Percentiles rank a stretch among this genome's conserved stretches.
Conservation (phyloP, 2,329 filamentous ascomycete species). For the Alternaria incomplexa region DNA sequence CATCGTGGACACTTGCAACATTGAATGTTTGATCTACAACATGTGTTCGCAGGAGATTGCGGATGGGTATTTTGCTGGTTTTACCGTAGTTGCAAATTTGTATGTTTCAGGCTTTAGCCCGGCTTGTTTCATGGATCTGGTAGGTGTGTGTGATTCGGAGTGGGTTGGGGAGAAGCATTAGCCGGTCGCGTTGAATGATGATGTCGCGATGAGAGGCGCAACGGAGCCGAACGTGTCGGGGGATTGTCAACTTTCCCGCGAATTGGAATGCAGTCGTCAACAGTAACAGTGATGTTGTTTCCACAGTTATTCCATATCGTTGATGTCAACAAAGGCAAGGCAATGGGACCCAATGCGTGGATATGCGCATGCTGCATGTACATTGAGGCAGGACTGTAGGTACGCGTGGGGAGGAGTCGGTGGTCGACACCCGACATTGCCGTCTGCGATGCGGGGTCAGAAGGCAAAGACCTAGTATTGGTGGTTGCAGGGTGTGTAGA, state of each 20-base stretch:
- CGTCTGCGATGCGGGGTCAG: slow-evolving; percentile 9
- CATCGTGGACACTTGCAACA: neutral
- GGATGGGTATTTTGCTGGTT: neutral
- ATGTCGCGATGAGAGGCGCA: slow-evolving; percentile 1
- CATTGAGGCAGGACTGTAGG: neutral
- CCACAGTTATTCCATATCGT: neutral
- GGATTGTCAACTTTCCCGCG: neutral
- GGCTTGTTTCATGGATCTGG: slow-evolving; percentile 1
- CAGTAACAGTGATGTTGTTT: neutral
- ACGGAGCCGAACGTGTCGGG: neutral
- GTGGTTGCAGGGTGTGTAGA: slow-evolving; percentile 2
- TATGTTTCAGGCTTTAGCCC: slow-evolving; percentile 5
- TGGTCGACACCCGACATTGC: slow-evolving; percentile 5
- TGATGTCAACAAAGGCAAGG: neutral
- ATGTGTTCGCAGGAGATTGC: slow-evolving; percentile 15
- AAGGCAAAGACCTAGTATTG: slow-evolving; percentile 1
- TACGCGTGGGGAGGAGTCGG: slow-evolving; percentile 1
- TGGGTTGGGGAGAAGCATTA: neutral
- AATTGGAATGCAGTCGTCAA: neutral
- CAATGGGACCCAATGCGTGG: neutral
- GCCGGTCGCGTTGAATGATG: neutral
- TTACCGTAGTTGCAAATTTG: neutral
- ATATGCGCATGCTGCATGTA: neutral
- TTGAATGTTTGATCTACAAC: slow-evolving; percentile 8
- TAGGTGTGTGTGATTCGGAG: neutral